Conservation (phyloP, 768 basidiomycete species). For the Suillus plorans region DNA sequence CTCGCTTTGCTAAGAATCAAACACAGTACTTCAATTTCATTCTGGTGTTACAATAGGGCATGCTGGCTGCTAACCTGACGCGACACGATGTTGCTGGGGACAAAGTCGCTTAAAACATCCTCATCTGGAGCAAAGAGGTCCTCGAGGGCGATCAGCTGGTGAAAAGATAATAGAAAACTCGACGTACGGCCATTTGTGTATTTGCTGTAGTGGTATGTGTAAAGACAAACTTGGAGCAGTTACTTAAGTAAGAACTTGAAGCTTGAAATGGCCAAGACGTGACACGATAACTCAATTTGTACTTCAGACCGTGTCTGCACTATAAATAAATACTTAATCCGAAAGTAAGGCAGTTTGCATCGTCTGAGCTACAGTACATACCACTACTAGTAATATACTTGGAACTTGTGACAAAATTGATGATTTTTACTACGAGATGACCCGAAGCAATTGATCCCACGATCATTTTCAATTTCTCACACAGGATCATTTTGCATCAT, state of each 20-base stretch:
- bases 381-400: not conserved
- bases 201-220: slow-evolving; percentile 17
- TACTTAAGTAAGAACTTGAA: not conserved
- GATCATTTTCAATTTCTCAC: not conserved
- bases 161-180: not conserved
- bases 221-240: not conserved
- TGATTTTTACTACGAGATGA: not conserved
- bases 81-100: slow-evolving; percentile 89
- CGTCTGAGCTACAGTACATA: not conserved
- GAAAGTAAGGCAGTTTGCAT: not conserved
- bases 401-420: not conserved
- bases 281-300: not conserved
- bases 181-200: slow-evolving; percentile 22
- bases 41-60: slow-evolving; percentile 10
- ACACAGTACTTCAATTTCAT: slow-evolving; percentile 28
- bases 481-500: not conserved
- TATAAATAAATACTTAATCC: not conserved
- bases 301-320: not conserved
- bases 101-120: slow-evolving; percentile 87
- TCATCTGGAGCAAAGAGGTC: slow-evolving; percentile 46
- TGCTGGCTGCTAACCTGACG: slow-evolving; percentile 58
- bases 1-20: slow-evolving; percentile 50
- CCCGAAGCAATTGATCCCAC: not conserved
- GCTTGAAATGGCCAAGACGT: not conserved
- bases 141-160: slow-evolving; percentile 9